Percentiles rank a stretch among this genome's conserved stretches.
These are phyloP conservation scores for Orbilia ellipsospora DNA, from an alignment of 2,329 filamentous ascomycete species.

Conservation along the genomic window DNA sequence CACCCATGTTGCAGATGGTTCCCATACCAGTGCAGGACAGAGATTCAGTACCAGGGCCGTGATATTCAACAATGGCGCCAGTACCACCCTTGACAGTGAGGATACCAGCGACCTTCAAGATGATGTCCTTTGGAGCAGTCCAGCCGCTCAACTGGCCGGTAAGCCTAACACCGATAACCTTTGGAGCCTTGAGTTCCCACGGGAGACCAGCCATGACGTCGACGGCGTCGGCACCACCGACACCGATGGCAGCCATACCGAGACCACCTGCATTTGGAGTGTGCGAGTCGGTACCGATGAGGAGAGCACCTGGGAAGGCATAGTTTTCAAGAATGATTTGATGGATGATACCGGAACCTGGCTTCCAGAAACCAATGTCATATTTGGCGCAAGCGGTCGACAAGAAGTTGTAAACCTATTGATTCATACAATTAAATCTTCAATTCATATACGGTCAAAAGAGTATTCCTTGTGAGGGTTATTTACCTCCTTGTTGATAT, in stretches of 20 bases:
- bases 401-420: slow-evolving; percentile 89
- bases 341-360: slow-evolving; percentile 98
- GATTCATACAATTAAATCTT: not conserved
- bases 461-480: no score
- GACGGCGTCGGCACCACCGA: slow-evolving; percentile 97
- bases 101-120: slow-evolving; percentile 95
- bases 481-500: slow-evolving; percentile 87
- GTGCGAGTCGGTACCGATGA: slow-evolving; percentile 98
- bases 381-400: slow-evolving; percentile 95
- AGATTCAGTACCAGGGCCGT: slow-evolving; percentile 77
- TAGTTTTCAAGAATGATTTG: slow-evolving; percentile 99
- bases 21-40: slow-evolving; percentile 88
- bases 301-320: slow-evolving; percentile 95
- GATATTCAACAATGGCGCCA: slow-evolving; percentile 86
- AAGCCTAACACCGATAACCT: slow-evolving; percentile 94
- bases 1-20: slow-evolving; percentile 79
- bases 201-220: slow-evolving; percentile 98
- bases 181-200: slow-evolving; percentile 98
- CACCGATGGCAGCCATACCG: slow-evolving; percentile 93
- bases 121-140: slow-evolving; percentile 95
- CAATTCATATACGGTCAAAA: no score
- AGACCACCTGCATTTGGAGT: slow-evolving; percentile 97
- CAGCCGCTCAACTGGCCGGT: slow-evolving; percentile 90
- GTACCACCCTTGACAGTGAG: slow-evolving; percentile 98
- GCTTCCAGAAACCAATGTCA: slow-evolving; percentile 99